Percentiles rank a stretch among this genome's conserved stretches.
These are phyloP conservation scores for Verticillium tricorpus DNA, from an alignment of 2,329 filamentous ascomycete genomes.

Conservation along the genomic window DNA sequence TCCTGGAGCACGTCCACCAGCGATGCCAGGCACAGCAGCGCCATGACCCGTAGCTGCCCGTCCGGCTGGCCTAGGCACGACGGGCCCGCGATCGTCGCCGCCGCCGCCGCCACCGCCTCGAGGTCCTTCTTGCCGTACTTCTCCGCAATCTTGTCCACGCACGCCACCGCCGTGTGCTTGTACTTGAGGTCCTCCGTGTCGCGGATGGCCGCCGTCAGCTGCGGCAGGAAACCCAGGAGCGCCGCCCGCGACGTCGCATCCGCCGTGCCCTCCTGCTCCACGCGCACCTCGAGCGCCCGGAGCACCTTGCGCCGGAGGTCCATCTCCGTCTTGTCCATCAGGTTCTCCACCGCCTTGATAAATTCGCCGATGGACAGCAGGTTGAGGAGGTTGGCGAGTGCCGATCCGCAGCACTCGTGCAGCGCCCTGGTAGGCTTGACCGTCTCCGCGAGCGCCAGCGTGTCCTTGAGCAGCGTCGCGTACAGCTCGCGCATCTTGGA, in stretches of 20 bases:
- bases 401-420: slow-evolving; percentile 58
- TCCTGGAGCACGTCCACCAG: slow-evolving; percentile 85
- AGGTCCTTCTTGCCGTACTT: slow-evolving; percentile 93
- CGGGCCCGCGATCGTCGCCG: slow-evolving; percentile 69
- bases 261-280: slow-evolving; percentile 66
- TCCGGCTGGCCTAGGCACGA: slow-evolving; percentile 74
- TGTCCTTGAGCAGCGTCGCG: slow-evolving; percentile 61
- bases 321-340: slow-evolving; percentile 72
- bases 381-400: slow-evolving; percentile 75
- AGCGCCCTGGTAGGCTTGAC: slow-evolving; percentile 53
- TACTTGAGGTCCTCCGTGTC: slow-evolving; percentile 68
- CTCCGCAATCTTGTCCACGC: slow-evolving; percentile 88
- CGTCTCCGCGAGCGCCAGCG: slow-evolving; percentile 61
- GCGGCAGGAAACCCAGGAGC: slow-evolving; percentile 74
- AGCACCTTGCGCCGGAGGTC: slow-evolving; percentile 76
- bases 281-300: slow-evolving; percentile 73
- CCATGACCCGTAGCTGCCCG: slow-evolving; percentile 70
- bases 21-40: slow-evolving; percentile 83
- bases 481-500: slow-evolving; percentile 66
- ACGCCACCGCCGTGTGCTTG: slow-evolving; percentile 81
- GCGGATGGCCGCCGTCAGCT: slow-evolving; percentile 71
- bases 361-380: slow-evolving; percentile 85
- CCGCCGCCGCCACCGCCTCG: slow-evolving; percentile 69
- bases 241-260: slow-evolving; percentile 65
- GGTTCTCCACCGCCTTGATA: slow-evolving; percentile 77